Evolutionary conservation across 495 filamentous ascomycete species (phyloP).

Genomic region (Rusavskia elegans): DNA sequence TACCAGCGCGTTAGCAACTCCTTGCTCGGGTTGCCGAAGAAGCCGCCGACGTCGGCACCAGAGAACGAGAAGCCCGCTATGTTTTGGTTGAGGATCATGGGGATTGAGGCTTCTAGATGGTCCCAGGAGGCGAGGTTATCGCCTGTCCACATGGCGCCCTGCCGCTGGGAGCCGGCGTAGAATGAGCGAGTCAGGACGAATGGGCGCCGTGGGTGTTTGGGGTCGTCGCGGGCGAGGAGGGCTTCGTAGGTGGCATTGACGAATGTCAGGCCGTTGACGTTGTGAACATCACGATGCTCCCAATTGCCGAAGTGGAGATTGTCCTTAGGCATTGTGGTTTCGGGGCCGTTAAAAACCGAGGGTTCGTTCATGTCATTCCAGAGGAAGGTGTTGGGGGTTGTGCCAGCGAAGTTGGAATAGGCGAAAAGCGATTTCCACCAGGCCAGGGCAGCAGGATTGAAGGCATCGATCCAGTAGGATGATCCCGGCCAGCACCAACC

Average conservation of each 20-base stretch:
- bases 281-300: constrained; percentile 96
- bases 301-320: constrained; percentile 82
- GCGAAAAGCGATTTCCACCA: constrained; percentile 88
- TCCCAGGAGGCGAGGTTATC: constrained; percentile 90
- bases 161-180: constrained; percentile 75
- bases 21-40: constrained; percentile 90
- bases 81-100: constrained; percentile 84
- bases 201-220: constrained; percentile 56
- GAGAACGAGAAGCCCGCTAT: constrained; percentile 89
- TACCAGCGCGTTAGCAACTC: constrained; percentile 91
- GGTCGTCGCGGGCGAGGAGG: constrained; percentile 62
- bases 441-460: constrained; percentile 67
- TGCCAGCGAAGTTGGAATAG: constrained; percentile 71
- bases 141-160: constrained; percentile 95
- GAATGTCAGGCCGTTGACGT: constrained; percentile 84
- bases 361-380: constrained; percentile 99
- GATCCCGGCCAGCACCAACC: constrained; percentile 98
- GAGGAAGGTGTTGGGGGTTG: constrained; percentile 69
- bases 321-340: constrained; percentile 96
- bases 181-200: constrained; percentile 89
- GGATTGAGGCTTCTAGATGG: constrained; percentile 71
- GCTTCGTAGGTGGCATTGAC: constrained; percentile 84
- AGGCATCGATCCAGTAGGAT: constrained; percentile 89
- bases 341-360: constrained; percentile 94
- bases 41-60: constrained; percentile 91